A percentile compares a stretch with the other conserved stretches of the same genome.
phyloP scores from a whole-genome alignment of 1,284 basidiomycete species.

The Puccinia triticina region DNA sequence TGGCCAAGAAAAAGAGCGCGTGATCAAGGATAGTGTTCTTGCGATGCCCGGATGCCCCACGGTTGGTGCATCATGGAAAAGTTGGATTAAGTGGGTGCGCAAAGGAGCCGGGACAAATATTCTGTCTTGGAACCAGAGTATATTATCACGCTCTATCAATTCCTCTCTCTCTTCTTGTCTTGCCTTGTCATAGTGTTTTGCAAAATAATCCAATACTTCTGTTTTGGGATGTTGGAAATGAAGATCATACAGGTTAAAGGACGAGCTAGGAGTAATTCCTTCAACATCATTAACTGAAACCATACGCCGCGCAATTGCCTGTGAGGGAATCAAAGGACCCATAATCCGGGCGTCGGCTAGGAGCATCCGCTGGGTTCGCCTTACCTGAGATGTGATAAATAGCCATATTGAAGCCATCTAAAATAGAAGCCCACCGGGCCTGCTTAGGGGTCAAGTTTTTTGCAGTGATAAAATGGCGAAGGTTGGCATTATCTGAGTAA shows the following conservation, averaged over 20 bases:
- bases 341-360: background rate
- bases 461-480: conserved; percentile 3
- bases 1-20: conserved; percentile 24
- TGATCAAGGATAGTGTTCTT: background rate
- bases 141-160: background rate
- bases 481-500: conserved; percentile 39
- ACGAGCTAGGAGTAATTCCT: background rate
- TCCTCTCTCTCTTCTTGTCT: background rate
- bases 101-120: too few relatives aligned
- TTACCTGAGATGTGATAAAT: background rate
- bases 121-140: background rate
- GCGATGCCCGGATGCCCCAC: conserved; percentile 5
- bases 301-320: background rate
- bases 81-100: too few relatives aligned
- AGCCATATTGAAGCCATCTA: background rate
- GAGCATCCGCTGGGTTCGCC: conserved; percentile 5
- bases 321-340: background rate
- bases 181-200: background rate
- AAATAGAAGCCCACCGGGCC: background rate
- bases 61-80: too few relatives aligned
- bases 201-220: background rate
- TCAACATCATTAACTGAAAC: background rate
- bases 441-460: background rate
- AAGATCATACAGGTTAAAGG: background rate
- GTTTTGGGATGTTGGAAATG: too few relatives aligned